Conservation (phyloP, 176 grass and related monocot species). For the Musa troglodytarum region DNA sequence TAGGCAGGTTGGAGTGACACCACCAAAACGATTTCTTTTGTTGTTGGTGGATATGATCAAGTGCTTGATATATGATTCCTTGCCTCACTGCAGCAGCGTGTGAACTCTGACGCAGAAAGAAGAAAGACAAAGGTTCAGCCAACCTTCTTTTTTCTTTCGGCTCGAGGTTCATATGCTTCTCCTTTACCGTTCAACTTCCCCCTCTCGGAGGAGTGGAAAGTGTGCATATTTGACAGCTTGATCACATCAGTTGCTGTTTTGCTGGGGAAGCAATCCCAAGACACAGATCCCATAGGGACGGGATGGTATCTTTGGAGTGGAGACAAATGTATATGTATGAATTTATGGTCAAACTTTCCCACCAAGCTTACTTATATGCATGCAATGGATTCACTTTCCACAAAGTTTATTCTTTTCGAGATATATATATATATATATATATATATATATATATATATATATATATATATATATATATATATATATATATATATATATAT, state of each 20-base stretch:
- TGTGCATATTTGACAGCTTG: background rate
- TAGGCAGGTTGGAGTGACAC: background rate
- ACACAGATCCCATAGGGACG: too few species aligned
- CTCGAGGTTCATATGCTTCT: background rate
- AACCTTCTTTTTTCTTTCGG: background rate
- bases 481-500: too few species aligned
- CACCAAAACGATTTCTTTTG: too few species aligned
- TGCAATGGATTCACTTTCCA: too few species aligned
- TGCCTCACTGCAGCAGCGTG: background rate
- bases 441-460: too few species aligned
- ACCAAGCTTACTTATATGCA: too few species aligned
- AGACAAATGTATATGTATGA: too few species aligned
- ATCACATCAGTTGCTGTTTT: background rate
- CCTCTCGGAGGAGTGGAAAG: background rate
- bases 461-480: too few species aligned
- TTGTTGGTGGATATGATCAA: background rate
- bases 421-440: too few species aligned
- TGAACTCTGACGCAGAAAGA: slow-evolving; percentile 5
- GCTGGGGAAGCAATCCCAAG: too few species aligned
- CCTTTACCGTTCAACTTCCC: background rate
- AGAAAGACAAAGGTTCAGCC: background rate
- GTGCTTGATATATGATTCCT: background rate
- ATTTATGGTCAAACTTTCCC: too few species aligned
- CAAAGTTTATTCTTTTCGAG: too few species aligned
- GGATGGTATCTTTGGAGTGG: background rate